A percentile compares a stretch with the other conserved stretches of the same genome.
Conservation (phyloP, 176 grass and related monocot genomes). For the Areca catechu region DNA sequence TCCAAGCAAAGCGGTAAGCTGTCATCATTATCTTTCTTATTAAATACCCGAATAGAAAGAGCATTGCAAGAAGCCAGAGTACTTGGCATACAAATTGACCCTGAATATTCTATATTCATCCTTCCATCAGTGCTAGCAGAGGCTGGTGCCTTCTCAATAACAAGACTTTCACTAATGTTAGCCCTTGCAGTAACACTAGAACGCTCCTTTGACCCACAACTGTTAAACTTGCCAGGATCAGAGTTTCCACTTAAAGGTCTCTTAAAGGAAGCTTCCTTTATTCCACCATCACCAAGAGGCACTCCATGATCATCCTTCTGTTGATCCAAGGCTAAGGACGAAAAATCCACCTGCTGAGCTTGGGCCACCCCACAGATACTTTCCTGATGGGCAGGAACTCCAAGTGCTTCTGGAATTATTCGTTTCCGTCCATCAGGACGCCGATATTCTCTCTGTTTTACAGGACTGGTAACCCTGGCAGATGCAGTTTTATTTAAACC, state of each 20-base stretch:
- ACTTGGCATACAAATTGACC: conserved; percentile 32
- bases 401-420: conserved; percentile 97
- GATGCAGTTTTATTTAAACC: conserved; percentile 36
- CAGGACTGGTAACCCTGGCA: conserved; percentile 55
- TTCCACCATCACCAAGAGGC: conserved; percentile 29
- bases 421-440: conserved; percentile 92
- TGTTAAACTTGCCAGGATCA: conserved; percentile 35
- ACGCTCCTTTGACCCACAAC: conserved; percentile 50
- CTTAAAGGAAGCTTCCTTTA: conserved; percentile 38
- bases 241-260: conserved; percentile 12
- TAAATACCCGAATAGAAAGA: conserved; percentile 46
- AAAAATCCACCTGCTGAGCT: conserved; percentile 44
- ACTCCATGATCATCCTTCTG: conserved; percentile 37
- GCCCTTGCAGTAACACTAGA: conserved; percentile 67
- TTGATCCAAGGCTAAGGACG: conserved; percentile 28
- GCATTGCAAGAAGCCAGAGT: conserved; percentile 18
- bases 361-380: conserved; percentile 39
- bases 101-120: conserved; percentile 47
- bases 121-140: conserved; percentile 34
- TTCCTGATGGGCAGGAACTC: conserved; percentile 74
- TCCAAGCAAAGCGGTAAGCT: conserved; percentile 51
- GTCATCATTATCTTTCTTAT: conserved; percentile 49
- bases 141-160: conserved; percentile 64
- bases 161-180: conserved; percentile 68
- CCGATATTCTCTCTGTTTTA: conserved; percentile 91